These are phyloP conservation scores for Priceomyces carsonii DNA, from an alignment of 805 yeast species.

Conservation along the genomic window DNA sequence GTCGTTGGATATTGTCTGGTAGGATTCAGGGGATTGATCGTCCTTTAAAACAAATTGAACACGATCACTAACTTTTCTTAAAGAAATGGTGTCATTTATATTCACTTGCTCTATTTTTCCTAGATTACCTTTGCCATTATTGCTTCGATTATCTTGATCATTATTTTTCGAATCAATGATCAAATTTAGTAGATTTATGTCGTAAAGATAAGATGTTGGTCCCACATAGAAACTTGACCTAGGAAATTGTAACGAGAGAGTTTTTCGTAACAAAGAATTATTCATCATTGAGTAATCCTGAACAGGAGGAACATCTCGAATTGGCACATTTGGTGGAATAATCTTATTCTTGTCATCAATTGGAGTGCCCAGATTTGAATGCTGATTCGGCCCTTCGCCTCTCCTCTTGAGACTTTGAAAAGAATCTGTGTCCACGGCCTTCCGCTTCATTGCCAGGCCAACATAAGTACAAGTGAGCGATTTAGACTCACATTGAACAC, in stretches of 20 bases:
- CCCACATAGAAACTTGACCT: slow-evolving; percentile 89
- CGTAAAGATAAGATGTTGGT: slow-evolving; percentile 77
- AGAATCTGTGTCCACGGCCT: slow-evolving; percentile 15
- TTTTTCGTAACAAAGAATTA: slow-evolving; percentile 64
- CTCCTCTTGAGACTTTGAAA: slow-evolving; percentile 18
- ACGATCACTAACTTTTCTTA: slow-evolving; percentile 76
- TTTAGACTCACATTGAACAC: slow-evolving; percentile 76
- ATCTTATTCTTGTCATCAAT: slow-evolving; percentile 14
- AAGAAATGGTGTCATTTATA: slow-evolving; percentile 60
- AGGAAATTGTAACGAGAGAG: slow-evolving; percentile 81
- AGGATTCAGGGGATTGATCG: slow-evolving; percentile 73
- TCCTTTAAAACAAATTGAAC: slow-evolving; percentile 78
- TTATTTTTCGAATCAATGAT: slow-evolving; percentile 44
- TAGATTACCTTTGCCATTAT: slow-evolving; percentile 37
- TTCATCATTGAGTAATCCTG: slow-evolving; percentile 67
- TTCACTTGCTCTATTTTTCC: slow-evolving; percentile 76
- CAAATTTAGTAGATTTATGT: slow-evolving; percentile 63
- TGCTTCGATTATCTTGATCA: slow-evolving; percentile 11
- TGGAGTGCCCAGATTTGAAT: slow-evolving; percentile 5
- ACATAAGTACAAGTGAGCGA: slow-evolving; percentile 73
- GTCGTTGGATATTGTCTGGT: slow-evolving; percentile 68
- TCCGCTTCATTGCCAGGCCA: slow-evolving; percentile 52
- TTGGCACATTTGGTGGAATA: slow-evolving; percentile 42
- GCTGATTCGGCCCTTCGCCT: slow-evolving; percentile 11
- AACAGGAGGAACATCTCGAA: slow-evolving; percentile 58